Evolutionary conservation across 2,329 filamentous ascomycete species (phyloP), one percentile per base, ranked within the genome.

Genomic region (Monosporascus sp.): DNA sequence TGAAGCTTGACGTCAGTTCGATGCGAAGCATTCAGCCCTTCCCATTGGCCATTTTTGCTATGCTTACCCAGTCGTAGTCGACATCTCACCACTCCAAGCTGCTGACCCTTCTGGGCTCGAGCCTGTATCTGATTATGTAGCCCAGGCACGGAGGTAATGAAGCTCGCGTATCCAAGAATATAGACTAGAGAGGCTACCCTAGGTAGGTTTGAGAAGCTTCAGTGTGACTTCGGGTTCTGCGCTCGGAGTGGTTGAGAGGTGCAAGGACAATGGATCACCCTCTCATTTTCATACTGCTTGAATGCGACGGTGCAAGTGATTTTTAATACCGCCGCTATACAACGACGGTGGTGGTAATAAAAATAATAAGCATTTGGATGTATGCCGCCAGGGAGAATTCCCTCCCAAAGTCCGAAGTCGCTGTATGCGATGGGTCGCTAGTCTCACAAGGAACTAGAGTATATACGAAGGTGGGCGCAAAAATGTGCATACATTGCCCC

Each of bases 11-110:
- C 6, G 50, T 59, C 53, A 61, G 58, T 35, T 44, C 9, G 48
- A 38, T 54, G 50, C 25, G 43, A 46, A 44, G 14, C 14, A 17
- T 31, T 7, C 43, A 22, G 11, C 22, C 3, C 3, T 46, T 15
- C 43, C 43, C 43, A 31, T 24, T 43, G 39, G 7, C 39, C 18
- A 18, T 20, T 18, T 14, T 43, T 14, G 11, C 18, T 14, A 20
- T 43, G 9, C 57, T 6, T 62, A 67, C 65, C 66, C 65, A 54
- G 57, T 59, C 54, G 65, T 67, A 49, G 65, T 67, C 54, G 43
- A 46, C 43, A 46, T 46, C 20, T 22, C 25, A 24, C 43, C 22
- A 27, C 43, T 27, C 43, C 43, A 27, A 25, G 43, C 43, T 46
- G 43, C 6, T 17, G 43, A 46, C 22, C 41, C 41, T 24, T n/a